Percentiles rank a stretch among this genome's conserved stretches.
These are phyloP conservation scores for Fusarium dlaminii DNA, from an alignment of 2,329 filamentous ascomycete species.

Conservation along the genomic window DNA sequence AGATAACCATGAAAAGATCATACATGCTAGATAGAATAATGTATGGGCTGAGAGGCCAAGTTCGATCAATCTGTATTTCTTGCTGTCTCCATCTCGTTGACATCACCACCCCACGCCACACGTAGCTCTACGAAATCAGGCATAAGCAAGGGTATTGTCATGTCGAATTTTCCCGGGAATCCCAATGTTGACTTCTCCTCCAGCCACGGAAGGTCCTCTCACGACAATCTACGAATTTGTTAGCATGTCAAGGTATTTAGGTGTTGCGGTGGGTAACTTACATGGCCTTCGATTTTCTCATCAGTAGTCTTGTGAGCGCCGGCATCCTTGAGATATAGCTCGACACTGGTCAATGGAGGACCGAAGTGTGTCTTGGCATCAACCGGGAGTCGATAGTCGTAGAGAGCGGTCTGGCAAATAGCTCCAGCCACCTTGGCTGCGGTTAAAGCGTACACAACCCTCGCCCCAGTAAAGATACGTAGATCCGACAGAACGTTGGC, in stretches of 20 bases:
- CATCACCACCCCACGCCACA: not conserved
- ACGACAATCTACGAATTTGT: slow-evolving; percentile 67
- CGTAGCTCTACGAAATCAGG: slow-evolving; percentile 40
- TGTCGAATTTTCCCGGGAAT: slow-evolving; percentile 71
- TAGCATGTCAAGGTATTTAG: not conserved
- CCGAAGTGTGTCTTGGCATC: slow-evolving; percentile 74
- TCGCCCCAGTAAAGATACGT: slow-evolving; percentile 80
- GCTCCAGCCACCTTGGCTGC: slow-evolving; percentile 86
- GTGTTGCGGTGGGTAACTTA: slow-evolving; percentile 50
- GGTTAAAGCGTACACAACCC: slow-evolving; percentile 86
- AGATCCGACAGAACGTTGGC: slow-evolving; percentile 80
- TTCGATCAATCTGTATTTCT: not conserved
- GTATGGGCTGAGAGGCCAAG: not conserved
- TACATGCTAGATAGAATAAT: not conserved
- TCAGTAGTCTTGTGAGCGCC: slow-evolving; percentile 70
- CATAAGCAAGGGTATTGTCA: slow-evolving; percentile 77
- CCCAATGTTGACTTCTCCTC: slow-evolving; percentile 70
- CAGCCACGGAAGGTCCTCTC: slow-evolving; percentile 77
- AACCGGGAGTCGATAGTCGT: slow-evolving; percentile 77
- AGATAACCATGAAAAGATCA: not conserved
- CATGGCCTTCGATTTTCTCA: slow-evolving; percentile 69
- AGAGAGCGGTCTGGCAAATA: slow-evolving; percentile 85
- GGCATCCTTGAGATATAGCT: slow-evolving; percentile 77
- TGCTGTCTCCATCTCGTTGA: not conserved
- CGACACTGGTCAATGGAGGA: slow-evolving; percentile 79